Evolutionary conservation across 345 rosid species (phyloP).

Genomic region (Lepidium aucheri): DNA sequence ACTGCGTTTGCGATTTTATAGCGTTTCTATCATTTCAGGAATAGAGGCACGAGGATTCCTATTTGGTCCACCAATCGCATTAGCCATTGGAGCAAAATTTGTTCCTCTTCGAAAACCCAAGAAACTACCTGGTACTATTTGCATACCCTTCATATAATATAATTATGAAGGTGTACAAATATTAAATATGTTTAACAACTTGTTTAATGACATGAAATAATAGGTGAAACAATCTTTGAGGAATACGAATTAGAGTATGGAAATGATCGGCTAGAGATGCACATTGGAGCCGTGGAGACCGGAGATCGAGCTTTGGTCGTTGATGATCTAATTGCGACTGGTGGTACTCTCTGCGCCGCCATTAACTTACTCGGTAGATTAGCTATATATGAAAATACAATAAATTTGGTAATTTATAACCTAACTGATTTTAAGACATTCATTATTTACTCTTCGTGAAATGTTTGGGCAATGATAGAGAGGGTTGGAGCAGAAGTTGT

Average conservation of each 20-base stretch:
- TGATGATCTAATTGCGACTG: constrained; percentile 90
- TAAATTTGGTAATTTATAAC: not conserved
- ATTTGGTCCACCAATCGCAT: constrained; percentile 91
- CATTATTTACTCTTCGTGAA: not conserved
- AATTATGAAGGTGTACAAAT: not conserved
- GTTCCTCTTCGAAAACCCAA: constrained; percentile 89
- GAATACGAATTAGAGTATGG: constrained; percentile 85
- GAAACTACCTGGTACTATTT: constrained; percentile 79
- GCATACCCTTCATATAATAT: not conserved
- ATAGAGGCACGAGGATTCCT: constrained; percentile 95
- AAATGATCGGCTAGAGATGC: constrained; percentile 84
- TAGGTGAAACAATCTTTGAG: constrained; percentile 83
- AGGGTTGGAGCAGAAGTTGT: constrained; percentile 89
- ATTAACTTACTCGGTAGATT: constrained; percentile 74
- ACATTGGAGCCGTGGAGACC: constrained; percentile 73
- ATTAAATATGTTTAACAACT: not conserved
- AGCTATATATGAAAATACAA: not conserved
- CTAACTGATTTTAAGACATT: not conserved
- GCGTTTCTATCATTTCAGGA: constrained; percentile 36
- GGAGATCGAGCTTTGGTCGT: constrained; percentile 82
- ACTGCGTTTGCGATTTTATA: not conserved
- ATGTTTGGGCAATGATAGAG: constrained; percentile 34
- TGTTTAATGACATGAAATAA: constrained; percentile 13
- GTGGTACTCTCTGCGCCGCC: constrained; percentile 94
- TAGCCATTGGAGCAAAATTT: constrained; percentile 97